Evolutionary conservation across 345 rosid species (phyloP), one percentile per base, ranked within the genome.

Genomic region (Iberis pinnata): DNA sequence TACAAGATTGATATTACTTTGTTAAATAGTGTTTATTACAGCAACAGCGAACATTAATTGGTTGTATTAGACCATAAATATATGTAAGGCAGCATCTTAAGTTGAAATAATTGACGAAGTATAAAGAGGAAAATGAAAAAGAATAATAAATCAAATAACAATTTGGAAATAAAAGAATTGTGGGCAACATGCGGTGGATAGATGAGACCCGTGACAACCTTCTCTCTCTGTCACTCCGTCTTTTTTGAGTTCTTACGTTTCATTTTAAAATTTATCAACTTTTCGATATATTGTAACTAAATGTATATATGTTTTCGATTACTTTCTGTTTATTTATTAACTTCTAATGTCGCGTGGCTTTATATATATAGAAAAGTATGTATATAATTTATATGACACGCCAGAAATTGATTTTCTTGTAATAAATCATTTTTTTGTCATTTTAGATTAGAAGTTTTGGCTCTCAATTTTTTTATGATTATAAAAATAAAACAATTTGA

Each of bases 151-250:
- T 49, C 9, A 41, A 22, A 39, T 33, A 35, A 42, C 8, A 49
- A 57, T 24, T 50, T 3, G 5, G 27, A 22, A 59, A 29, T 6
- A 12, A 40, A 49, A 37, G 9, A 58, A 67, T 61, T 60, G 56
- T 46, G 70, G 64, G 70, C 54, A 58, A 37, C 59, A 58, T 51
- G 37, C 29, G 60, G 49, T 66, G 26, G 49, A 66, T 64, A 56
- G 31, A 39, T 37, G 29, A 32, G 46, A 18, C 48, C 61, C 71
- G 65, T 67, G 65, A 59, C 60, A 53, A 36, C 29, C 55, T 56
- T 56, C 62, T 24, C 43, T 49, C 16, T 31, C 10, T 64, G 62
- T 63, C 53, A 57, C 48, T 26, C 59, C 18, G 59, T 53, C 43
- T 58, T 22, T 29, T 36, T 39, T 51, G 37, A 27, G 19, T 43